These are phyloP conservation scores for Calonectria pseudoturangicola DNA, from an alignment of 2,329 filamentous ascomycete species.

Conservation along the genomic window DNA sequence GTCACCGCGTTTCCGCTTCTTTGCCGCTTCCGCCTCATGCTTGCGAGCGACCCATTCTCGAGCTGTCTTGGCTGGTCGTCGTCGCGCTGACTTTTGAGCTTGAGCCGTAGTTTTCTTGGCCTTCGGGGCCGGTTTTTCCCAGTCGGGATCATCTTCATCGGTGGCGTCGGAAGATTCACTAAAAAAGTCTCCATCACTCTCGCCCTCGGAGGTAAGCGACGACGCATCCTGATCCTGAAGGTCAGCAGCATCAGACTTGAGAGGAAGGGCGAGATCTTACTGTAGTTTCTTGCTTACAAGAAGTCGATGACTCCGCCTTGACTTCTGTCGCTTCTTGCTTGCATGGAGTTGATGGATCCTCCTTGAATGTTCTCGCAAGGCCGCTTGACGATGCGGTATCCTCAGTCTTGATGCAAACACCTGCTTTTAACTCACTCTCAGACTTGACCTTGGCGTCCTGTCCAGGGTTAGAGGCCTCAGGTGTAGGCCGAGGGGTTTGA, in stretches of 20 bases:
- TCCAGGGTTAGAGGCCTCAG: not conserved
- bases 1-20: constrained; percentile 25
- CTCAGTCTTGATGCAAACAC: not conserved
- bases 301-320: too few species aligned
- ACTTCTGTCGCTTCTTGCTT: not conserved
- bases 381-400: not conserved
- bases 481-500: not conserved
- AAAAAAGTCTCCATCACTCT: not conserved
- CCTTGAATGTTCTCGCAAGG: too few species aligned
- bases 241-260: not conserved
- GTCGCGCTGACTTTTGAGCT: not conserved
- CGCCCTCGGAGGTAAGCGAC: not conserved
- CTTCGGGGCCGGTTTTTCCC: not conserved
- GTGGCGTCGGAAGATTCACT: not conserved
- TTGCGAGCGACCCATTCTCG: constrained; percentile 20
- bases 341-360: not conserved
- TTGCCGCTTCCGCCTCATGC: constrained; percentile 1
- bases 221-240: not conserved
- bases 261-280: too few species aligned
- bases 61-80: not conserved
- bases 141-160: not conserved
- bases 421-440: not conserved
- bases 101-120: not conserved
- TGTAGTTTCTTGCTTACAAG: too few species aligned
- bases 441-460: not conserved